These are phyloP conservation scores for Aspergillus leporis DNA, from an alignment of 495 filamentous ascomycete genomes.

Conservation along the genomic window DNA sequence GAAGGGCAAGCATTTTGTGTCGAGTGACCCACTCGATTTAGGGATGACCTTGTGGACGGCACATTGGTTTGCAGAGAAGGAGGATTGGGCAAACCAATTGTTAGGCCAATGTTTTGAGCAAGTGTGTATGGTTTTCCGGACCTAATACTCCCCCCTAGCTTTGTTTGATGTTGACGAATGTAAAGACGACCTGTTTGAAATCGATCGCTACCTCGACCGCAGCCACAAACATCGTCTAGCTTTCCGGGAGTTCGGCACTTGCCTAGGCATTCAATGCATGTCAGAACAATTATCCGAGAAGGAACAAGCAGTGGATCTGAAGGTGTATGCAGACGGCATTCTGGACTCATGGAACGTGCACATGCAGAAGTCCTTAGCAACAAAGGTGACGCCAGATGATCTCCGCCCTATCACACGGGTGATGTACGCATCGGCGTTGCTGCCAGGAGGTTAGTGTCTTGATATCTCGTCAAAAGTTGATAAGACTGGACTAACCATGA, in stretches of 20 bases:
- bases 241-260: conserved; percentile 65
- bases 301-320: conserved; percentile 41
- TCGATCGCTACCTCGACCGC: conserved; percentile 40
- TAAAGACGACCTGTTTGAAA: conserved; percentile 45
- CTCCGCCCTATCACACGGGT: conserved; percentile 60
- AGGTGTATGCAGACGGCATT: conserved; percentile 44
- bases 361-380: conserved; percentile 35
- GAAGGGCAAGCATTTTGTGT: conserved; percentile 50
- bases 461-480: background rate
- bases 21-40: conserved; percentile 58
- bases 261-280: conserved; percentile 57
- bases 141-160: background rate
- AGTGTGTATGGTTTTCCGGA: conserved; percentile 31
- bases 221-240: conserved; percentile 50
- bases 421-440: conserved; percentile 67
- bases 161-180: background rate
- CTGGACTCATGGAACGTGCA: conserved; percentile 55
- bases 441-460: conserved; percentile 57
- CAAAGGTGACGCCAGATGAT: conserved; percentile 43
- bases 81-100: conserved; percentile 53
- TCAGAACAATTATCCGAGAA: conserved; percentile 38
- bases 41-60: conserved; percentile 68
- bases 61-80: conserved; percentile 55
- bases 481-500: background rate
- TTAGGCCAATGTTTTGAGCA: conserved; percentile 45